A percentile compares a stretch with the other conserved stretches of the same genome.
Conservation (phyloP, 2,329 filamentous ascomycete species). For the Pseudopyrenochaeta lycopersici region DNA sequence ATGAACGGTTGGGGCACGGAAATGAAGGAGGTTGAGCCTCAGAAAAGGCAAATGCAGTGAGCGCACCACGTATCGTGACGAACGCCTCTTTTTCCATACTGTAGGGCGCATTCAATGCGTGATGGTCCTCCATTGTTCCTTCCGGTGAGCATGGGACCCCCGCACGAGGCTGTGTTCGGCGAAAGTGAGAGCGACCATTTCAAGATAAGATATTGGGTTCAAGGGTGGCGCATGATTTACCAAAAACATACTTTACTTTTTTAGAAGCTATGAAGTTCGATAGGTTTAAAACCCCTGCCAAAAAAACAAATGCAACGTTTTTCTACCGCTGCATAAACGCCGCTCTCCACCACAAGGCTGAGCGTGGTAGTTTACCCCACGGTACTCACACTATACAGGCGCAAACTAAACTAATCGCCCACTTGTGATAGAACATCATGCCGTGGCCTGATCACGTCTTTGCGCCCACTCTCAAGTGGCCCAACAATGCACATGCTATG, state of each 20-base stretch:
- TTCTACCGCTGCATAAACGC: too few species aligned
- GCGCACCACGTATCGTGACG: background rate
- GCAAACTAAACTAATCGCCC: too few species aligned
- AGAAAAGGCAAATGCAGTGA: conserved; percentile 3
- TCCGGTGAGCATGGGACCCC: conserved; percentile 5
- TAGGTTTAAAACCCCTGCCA: too few species aligned
- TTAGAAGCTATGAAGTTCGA: background rate
- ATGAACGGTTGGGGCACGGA: background rate
- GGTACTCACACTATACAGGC: too few species aligned
- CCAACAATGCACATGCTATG: too few species aligned
- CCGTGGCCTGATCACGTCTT: too few species aligned
- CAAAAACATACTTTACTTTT: background rate
- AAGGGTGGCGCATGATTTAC: too few species aligned
- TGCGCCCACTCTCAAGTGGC: too few species aligned
- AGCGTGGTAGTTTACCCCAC: background rate
- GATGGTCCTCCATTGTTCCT: background rate
- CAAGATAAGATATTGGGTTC: too few species aligned
- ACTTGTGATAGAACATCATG: too few species aligned
- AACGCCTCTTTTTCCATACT: background rate
- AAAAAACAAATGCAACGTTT: too few species aligned
- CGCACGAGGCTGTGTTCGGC: conserved; percentile 6
- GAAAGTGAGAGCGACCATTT: too few species aligned
- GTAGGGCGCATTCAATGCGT: background rate
- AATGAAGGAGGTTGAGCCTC: conserved; percentile 2
- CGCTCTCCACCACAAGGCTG: background rate